Evolutionary conservation across 495 filamentous ascomycete species (phyloP).

Genomic region (Opeltia flavorubescens): DNA sequence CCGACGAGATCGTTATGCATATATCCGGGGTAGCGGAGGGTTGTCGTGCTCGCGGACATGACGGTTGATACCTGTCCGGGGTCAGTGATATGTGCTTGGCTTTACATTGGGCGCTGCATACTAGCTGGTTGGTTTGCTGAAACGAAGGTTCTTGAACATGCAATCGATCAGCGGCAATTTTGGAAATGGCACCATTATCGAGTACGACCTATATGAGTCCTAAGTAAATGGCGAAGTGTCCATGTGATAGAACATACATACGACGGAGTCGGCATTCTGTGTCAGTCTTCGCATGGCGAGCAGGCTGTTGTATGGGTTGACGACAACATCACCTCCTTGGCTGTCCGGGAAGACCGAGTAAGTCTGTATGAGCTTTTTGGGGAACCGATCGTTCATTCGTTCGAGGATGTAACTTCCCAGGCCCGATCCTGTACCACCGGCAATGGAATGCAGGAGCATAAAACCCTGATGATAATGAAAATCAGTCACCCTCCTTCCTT

Average conservation of each 20-base stretch:
- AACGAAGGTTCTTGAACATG: constrained; percentile 92
- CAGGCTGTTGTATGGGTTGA: constrained; percentile 95
- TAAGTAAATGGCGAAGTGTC: neutral
- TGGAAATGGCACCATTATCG: constrained; percentile 85
- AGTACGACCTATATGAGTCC: constrained; percentile 53
- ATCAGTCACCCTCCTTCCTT: neutral
- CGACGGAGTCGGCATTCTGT: constrained; percentile 91
- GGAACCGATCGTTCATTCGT: constrained; percentile 90
- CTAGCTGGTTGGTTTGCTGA: constrained; percentile 92
- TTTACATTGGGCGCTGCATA: constrained; percentile 19
- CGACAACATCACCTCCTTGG: constrained; percentile 76
- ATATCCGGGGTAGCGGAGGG: constrained; percentile 90
- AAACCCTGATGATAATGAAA: constrained; percentile 47
- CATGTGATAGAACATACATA: constrained; percentile 19
- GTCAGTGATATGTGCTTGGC: neutral
- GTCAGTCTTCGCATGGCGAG: constrained; percentile 82
- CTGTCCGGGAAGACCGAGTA: constrained; percentile 97
- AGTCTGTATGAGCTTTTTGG: constrained; percentile 97
- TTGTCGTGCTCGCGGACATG: constrained; percentile 96
- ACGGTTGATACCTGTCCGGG: constrained; percentile 64
- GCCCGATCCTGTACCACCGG: constrained; percentile 89
- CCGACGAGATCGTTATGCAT: constrained; percentile 99
- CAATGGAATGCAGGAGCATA: constrained; percentile 96
- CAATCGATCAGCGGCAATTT: constrained; percentile 86
- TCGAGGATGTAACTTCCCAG: constrained; percentile 92